A percentile compares a stretch with the other conserved stretches of the same genome.
Conservation (phyloP, 179 eudicot genomes). For the Corrigiola litoralis region DNA sequence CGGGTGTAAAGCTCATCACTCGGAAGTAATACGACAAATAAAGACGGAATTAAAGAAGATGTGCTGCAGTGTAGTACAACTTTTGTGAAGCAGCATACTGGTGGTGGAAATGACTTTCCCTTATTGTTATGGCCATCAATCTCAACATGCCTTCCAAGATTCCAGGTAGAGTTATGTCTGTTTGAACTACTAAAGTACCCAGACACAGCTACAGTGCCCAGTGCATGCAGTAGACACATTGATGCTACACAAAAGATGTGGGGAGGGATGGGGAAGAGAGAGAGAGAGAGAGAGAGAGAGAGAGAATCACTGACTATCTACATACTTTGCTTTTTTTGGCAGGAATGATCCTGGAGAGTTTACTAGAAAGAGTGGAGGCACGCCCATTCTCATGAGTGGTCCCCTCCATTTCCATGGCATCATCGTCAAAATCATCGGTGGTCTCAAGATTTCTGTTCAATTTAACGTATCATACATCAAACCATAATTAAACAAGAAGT, state of each 20-base stretch:
- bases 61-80: background rate
- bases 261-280: background rate
- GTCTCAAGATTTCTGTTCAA: conserved; percentile 69
- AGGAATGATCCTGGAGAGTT: conserved; percentile 45
- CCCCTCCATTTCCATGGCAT: conserved; percentile 45
- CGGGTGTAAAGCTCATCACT: too few species aligned
- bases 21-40: too few species aligned
- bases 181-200: background rate
- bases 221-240: background rate
- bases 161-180: background rate
- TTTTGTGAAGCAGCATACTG: background rate
- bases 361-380: conserved; percentile 27
- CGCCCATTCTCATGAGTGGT: conserved; percentile 27
- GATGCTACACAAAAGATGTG: background rate
- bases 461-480: conserved; percentile 9
- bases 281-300: background rate
- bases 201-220: background rate
- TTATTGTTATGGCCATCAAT: background rate
- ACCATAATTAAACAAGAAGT: background rate
- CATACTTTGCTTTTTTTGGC: conserved; percentile 37
- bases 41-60: background rate
- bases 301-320: conserved; percentile 25
- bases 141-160: background rate
- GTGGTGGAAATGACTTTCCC: background rate
- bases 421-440: conserved; percentile 84